Percentiles rank a stretch among this genome's conserved stretches.
Conservation (phyloP, 495 filamentous ascomycete genomes). For the Hapsidospora chrysogenum region DNA sequence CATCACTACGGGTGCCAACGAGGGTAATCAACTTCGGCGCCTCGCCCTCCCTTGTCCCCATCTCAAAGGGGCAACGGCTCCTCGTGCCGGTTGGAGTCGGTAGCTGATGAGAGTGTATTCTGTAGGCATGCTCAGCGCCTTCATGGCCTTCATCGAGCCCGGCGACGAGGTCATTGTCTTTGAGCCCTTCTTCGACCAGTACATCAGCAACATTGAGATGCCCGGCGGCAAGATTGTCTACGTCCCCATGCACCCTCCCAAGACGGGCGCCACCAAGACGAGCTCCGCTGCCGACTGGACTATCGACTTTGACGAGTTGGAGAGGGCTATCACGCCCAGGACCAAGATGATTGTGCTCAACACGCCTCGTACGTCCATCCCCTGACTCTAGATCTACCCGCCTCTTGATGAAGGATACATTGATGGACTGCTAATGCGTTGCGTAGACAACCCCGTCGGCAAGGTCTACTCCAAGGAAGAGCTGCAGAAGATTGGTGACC, state of each 20-base stretch:
- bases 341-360: conserved; percentile 93
- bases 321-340: conserved; percentile 63
- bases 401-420: no score
- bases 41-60: no score
- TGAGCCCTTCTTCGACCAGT: conserved; percentile 98
- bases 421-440: neutral
- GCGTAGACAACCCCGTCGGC: conserved; percentile 76
- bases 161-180: conserved; percentile 96
- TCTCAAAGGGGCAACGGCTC: no score
- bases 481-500: conserved; percentile 66
- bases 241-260: conserved; percentile 83
- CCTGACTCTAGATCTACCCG: conserved; percentile 31
- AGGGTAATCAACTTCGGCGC: conserved; percentile 39
- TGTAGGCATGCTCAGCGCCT: conserved; percentile 72
- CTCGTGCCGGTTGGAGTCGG: no score
- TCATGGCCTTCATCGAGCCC: conserved; percentile 91
- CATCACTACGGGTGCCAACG: conserved; percentile 92
- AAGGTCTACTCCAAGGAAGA: conserved; percentile 82
- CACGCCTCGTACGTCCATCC: conserved; percentile 32
- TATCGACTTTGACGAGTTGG: conserved; percentile 69
- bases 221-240: conserved; percentile 86
- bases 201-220: conserved; percentile 97
- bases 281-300: conserved; percentile 78
- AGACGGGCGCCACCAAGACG: conserved; percentile 60
- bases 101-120: no score